A percentile compares a stretch with the other conserved stretches of the same genome.
These are phyloP conservation scores for Furcasterigmium sp. DNA, from an alignment of 2,329 filamentous ascomycete genomes.

Conservation along the genomic window DNA sequence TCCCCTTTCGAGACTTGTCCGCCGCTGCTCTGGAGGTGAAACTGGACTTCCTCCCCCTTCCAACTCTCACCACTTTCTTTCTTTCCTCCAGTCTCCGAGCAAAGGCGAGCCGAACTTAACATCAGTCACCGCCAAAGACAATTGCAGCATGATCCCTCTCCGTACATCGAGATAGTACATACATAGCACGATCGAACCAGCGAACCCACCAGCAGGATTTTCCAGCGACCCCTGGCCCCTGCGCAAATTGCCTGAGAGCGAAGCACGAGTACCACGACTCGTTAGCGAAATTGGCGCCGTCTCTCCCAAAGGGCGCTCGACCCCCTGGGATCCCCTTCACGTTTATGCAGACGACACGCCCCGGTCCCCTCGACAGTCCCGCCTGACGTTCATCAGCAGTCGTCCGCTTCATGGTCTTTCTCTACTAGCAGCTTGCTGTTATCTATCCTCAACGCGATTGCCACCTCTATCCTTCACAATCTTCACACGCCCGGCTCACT, in stretches of 20 bases:
- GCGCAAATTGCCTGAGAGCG: constrained; percentile 22
- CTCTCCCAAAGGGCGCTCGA: constrained; percentile 15
- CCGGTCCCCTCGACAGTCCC: not conserved
- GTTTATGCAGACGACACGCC: constrained; percentile 27
- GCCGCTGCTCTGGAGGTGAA: not conserved
- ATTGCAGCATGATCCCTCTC: too few species aligned
- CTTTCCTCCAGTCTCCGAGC: not conserved
- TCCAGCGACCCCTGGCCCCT: constrained; percentile 11
- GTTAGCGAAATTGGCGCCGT: constrained; percentile 34
- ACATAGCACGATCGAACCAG: constrained; percentile 3
- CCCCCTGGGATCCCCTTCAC: constrained; percentile 20
- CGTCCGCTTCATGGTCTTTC: too few species aligned
- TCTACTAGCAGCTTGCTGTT: too few species aligned
- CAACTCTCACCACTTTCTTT: not conserved
- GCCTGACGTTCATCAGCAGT: too few species aligned
- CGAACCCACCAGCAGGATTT: constrained; percentile 4
- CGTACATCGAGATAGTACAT: too few species aligned
- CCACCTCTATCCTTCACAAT: constrained; percentile 3
- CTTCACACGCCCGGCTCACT: not conserved
- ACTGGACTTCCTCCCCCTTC: not conserved
- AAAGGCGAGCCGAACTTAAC: not conserved
- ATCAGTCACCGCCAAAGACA: too few species aligned
- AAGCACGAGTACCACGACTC: constrained; percentile 21
- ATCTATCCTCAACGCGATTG: too few species aligned
- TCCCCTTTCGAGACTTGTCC: constrained; percentile 3